phyloP scores from a whole-genome alignment of 2,329 filamentous ascomycete genomes.

The Alternaria triticina region DNA sequence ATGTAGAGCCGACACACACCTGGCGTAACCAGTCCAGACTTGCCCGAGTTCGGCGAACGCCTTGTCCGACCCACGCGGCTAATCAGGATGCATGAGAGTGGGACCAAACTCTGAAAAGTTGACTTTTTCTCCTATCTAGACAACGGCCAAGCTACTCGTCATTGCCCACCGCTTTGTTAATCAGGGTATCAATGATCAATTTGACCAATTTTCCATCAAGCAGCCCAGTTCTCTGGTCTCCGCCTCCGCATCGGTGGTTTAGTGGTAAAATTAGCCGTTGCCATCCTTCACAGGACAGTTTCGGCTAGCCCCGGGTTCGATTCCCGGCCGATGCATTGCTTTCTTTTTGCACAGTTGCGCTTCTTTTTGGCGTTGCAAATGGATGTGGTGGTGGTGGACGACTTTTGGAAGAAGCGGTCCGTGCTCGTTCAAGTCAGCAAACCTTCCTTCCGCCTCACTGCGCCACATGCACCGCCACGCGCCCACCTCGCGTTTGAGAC shows the following conservation, averaged over 20 bases:
- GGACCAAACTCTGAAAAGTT: neutral
- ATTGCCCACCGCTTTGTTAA: too few species aligned
- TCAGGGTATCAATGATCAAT: neutral
- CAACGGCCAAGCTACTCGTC: too few species aligned
- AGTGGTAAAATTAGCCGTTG: constrained; percentile 39
- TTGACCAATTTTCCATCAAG: neutral
- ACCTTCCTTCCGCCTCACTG: neutral
- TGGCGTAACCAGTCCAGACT: neutral
- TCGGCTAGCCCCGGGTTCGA: constrained; percentile 37
- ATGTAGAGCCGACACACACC: neutral
- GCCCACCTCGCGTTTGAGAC: constrained; percentile 20
- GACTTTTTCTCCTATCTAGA: neutral
- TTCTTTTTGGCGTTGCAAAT: neutral
- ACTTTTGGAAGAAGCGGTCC: neutral
- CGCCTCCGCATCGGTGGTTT: constrained; percentile 30
- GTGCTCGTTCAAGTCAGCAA: neutral
- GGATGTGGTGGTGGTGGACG: neutral
- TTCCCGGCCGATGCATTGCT: constrained; percentile 30
- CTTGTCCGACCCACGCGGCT: neutral
- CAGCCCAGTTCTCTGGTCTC: neutral
- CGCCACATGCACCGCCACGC: constrained; percentile 24
- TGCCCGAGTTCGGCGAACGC: neutral
- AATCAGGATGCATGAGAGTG: neutral
- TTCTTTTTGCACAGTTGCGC: constrained; percentile 5
- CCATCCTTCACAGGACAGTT: constrained; percentile 12